Percentiles rank a stretch among this genome's conserved stretches.
Conservation (phyloP, 1,139 yeast genomes). For the Candida labiduridarum region DNA sequence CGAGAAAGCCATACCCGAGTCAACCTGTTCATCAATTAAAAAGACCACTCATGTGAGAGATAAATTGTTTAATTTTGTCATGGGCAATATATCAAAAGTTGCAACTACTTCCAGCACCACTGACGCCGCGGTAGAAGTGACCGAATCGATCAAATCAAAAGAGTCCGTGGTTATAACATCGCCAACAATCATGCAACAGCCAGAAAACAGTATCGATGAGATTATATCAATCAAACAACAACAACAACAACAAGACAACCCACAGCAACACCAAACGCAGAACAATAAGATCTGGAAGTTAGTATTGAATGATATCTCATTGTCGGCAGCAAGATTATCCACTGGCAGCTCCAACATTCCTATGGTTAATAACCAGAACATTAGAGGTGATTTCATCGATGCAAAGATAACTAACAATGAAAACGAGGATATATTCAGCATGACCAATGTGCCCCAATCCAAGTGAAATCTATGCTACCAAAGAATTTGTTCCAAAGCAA, state of each 20-base stretch:
- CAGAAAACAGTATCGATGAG: constrained; percentile 5
- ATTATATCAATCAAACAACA: constrained; percentile 1
- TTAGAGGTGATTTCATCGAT: constrained; percentile 19
- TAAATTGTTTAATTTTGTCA: constrained; percentile 12
- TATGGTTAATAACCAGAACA: constrained; percentile 12
- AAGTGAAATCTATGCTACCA: background rate
- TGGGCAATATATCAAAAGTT: constrained; percentile 8
- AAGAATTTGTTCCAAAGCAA: too few species aligned
- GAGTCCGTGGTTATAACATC: constrained; percentile 5
- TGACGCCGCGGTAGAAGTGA: constrained; percentile 2
- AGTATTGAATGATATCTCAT: constrained; percentile 48
- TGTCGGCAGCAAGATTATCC: constrained; percentile 54
- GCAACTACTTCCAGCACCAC: constrained; percentile 5
- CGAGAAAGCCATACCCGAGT: constrained; percentile 2
- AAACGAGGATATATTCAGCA: constrained; percentile 15
- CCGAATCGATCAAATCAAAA: background rate
- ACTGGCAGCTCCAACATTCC: constrained; percentile 37
- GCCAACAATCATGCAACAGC: constrained; percentile 2
- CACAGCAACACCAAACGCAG: background rate
- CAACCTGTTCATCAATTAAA: constrained; percentile 1
- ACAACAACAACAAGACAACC: background rate
- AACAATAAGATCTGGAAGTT: constrained; percentile 34
- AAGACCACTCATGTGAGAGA: constrained; percentile 9
- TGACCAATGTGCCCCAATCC: background rate
- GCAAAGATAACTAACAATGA: constrained; percentile 12